A percentile compares a stretch with the other conserved stretches of the same genome.
phyloP scores from a whole-genome alignment of 345 rosid genomes.

The Acer campestre region DNA sequence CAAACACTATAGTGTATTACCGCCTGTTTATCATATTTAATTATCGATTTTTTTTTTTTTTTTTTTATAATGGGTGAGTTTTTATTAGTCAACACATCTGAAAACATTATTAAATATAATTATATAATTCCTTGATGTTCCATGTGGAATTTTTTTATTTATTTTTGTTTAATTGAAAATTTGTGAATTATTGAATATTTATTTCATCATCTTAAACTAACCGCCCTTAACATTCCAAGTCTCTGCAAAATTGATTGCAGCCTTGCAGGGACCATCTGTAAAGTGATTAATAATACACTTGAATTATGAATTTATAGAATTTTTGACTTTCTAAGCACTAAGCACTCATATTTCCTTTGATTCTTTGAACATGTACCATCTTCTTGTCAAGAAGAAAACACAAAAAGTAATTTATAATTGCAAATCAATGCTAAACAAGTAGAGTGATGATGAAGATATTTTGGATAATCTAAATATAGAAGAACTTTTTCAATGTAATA shows the following conservation, averaged over 20 bases:
- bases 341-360: not conserved
- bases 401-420: not conserved
- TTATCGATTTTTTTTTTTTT: not conserved
- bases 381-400: not conserved
- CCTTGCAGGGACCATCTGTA: not conserved
- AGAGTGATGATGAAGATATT: not conserved
- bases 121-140: not conserved
- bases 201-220: conserved; percentile 1
- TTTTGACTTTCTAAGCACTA: conserved; percentile 1
- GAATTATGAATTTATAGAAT: conserved; percentile 7
- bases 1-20: too few species aligned
- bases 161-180: not conserved
- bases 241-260: not conserved
- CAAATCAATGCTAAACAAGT: not conserved
- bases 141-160: not conserved
- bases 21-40: not conserved
- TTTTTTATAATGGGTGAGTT: not conserved
- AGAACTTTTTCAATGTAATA: not conserved
- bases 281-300: not conserved
- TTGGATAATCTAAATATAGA: not conserved
- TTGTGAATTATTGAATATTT: not conserved
- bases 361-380: not conserved
- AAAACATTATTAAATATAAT: not conserved
- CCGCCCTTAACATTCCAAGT: not conserved
- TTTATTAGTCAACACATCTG: not conserved